Conservation (phyloP, 805 yeast genomes). For the Pichia sporocuriosa region DNA sequence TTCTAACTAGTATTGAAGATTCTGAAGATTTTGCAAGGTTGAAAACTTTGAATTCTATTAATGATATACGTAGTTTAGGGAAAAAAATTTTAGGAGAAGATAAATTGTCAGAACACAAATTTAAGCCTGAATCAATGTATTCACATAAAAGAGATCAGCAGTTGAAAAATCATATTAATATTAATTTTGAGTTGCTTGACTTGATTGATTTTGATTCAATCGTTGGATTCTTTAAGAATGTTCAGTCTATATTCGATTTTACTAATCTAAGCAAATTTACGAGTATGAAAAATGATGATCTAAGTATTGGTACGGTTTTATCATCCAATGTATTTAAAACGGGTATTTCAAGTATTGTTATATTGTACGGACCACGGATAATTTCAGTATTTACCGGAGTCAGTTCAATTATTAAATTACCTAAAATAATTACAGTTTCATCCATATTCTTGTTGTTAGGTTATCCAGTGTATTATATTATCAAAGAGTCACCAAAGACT, state of each 20-base stretch:
- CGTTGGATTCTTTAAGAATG: conserved; percentile 5
- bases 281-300: conserved; percentile 36
- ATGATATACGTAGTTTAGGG: conserved; percentile 57
- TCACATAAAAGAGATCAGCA: conserved; percentile 64
- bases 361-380: conserved; percentile 26
- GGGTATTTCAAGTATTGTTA: conserved; percentile 22
- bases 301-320: conserved; percentile 16
- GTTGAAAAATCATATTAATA: conserved; percentile 51
- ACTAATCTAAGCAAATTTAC: conserved; percentile 27
- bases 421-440: conserved; percentile 29
- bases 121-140: conserved; percentile 76
- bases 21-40: conserved; percentile 67
- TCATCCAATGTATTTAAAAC: conserved; percentile 23
- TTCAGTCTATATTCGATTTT: conserved; percentile 32
- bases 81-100: conserved; percentile 50
- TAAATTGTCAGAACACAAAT: conserved; percentile 46
- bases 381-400: conserved; percentile 27
- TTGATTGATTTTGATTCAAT: conserved; percentile 68
- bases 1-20: conserved; percentile 53
- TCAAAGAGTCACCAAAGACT: conserved; percentile 82
- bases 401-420: conserved; percentile 25
- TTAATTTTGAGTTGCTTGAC: conserved; percentile 64
- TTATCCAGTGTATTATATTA: conserved; percentile 40
- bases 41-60: conserved; percentile 54
- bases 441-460: conserved; percentile 30